These are phyloP conservation scores for Gracilariopsis chorda DNA, from an alignment of 23 red algal species.

Conservation along the genomic window DNA sequence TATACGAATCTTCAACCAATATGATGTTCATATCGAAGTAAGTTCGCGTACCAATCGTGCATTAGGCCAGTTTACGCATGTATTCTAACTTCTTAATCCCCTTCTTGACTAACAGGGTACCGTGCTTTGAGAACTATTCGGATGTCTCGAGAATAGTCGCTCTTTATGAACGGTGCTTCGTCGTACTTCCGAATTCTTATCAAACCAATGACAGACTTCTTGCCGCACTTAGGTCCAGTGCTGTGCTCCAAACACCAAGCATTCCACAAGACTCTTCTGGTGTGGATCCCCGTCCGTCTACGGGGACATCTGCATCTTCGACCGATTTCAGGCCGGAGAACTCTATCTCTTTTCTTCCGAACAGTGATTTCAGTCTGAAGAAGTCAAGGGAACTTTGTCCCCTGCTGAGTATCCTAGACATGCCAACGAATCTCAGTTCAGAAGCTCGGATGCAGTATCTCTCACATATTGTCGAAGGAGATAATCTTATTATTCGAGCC, in stretches of 20 bases:
- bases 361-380: constrained; percentile 12
- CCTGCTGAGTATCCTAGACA: not conserved
- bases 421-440: constrained; percentile 9
- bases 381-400: constrained; percentile 26
- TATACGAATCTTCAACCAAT: constrained; percentile 24
- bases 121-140: constrained; percentile 24
- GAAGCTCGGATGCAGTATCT: not conserved
- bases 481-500: constrained; percentile 24
- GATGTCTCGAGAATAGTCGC: not conserved
- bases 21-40: constrained; percentile 45
- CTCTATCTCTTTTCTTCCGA: constrained; percentile 34
- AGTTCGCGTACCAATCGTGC: not conserved
- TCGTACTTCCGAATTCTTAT: constrained; percentile 35
- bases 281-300: not conserved
- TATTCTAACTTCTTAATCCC: not conserved
- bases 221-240: constrained; percentile 13
- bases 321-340: not conserved
- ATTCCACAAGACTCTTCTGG: not conserved
- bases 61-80: not conserved
- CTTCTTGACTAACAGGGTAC: not conserved
- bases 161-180: not conserved
- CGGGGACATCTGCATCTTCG: not conserved
- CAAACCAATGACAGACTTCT: constrained; percentile 8
- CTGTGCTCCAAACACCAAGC: not conserved
- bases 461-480: constrained; percentile 29